Evolutionary conservation across 2,329 filamentous ascomycete species (phyloP), one percentile per base, ranked within the genome.

Genomic region (Scytalidium lignicola): DNA sequence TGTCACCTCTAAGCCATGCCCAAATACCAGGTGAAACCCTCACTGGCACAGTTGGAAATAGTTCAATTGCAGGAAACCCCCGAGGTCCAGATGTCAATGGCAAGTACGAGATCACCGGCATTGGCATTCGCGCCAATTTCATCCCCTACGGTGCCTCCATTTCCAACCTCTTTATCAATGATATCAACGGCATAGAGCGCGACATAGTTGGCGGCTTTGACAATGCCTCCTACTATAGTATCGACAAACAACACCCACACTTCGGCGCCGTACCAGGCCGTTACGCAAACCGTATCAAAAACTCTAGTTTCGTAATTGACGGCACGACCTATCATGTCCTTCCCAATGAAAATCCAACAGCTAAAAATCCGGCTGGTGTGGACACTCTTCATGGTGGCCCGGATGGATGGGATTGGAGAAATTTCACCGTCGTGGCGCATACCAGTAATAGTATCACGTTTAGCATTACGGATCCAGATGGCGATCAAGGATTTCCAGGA

Each of bases 271-370:
- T 91, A 1, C 85, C 85, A 0, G 86, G 86, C 43, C 82, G 87
- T 48, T 91, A 91, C 64, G 87, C 87, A 51, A 91, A 91, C 67
- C 83, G 87, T 55, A 90, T 90, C 73, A 82, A 81, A 74, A 90
- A 90, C 72, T 83, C 80, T 66, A 84, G 78, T 5, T 89, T 89
- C 61, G 74, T 71, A 51, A 80, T 89, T 50, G 85, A 88, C 56
- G 84, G 82, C 46, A 67, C 70, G 47, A 70, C 66, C 3, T 88
- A 80, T 65, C 67, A 83, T 52, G 69, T 86, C 48, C 59, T 70
- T 32, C 71, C 83, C 44, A 89, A 89, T 65, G 85, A 85, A 65
- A 77, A 85, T 59, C 74, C 76, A 1, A 78, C 74, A 1, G 47
- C 66, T 2, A 71, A 66, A 4, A 59, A 72, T 29, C 79, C 79